Conservation (phyloP, 106 monocot species). For the Dendrobium catenatum region DNA sequence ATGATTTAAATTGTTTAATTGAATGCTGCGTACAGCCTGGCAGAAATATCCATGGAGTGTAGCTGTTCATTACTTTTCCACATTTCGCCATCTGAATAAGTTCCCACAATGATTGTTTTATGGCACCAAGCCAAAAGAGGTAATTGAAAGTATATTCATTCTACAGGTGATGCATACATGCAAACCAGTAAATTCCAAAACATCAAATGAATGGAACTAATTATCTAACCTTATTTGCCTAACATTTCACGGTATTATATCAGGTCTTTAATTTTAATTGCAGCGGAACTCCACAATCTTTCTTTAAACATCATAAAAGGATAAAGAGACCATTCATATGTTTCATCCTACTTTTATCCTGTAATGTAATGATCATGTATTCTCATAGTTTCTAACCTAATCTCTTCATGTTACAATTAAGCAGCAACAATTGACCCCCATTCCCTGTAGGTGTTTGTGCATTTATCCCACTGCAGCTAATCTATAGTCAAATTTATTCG, state of each 20-base stretch:
- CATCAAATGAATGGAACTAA: neutral
- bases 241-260: neutral
- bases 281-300: neutral
- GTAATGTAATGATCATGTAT: neutral
- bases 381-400: neutral
- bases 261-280: neutral
- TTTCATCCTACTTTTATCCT: neutral
- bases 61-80: neutral
- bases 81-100: neutral
- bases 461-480: neutral
- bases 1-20: constrained; percentile 1
- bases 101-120: neutral
- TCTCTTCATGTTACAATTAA: neutral
- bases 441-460: neutral
- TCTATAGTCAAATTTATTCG: neutral
- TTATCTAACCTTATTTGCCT: neutral
- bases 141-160: neutral
- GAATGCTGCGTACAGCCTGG: neutral
- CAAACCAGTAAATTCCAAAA: neutral
- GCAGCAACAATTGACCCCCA: neutral
- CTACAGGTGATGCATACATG: neutral
- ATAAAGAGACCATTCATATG: neutral
- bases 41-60: neutral
- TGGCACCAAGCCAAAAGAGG: neutral
- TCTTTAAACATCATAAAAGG: neutral